Percentiles rank a stretch among this genome's conserved stretches.
Conservation (phyloP, 129 eudicot species). For the Arctium lappa region DNA sequence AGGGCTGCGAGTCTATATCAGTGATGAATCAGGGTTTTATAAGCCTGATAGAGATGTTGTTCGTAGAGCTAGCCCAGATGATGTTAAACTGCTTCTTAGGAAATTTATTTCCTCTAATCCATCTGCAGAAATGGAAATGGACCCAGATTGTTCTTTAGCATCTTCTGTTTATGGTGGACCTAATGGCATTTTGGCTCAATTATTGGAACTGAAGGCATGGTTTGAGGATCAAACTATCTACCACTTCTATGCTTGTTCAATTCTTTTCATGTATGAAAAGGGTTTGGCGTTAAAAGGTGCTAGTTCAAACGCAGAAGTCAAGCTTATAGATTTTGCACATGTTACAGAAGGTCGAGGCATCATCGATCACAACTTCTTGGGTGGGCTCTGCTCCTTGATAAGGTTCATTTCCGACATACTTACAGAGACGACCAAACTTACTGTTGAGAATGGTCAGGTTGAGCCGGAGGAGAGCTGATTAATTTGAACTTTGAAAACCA, state of each 20-base stretch:
- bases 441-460: conserved; percentile 9
- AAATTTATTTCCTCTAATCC: conserved; percentile 64
- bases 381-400: conserved; percentile 88
- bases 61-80: conserved; percentile 45
- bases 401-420: conserved; percentile 66
- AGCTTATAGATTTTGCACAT: conserved; percentile 89
- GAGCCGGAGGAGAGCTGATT: neutral
- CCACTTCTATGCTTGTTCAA: conserved; percentile 81
- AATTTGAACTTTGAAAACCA: conserved; percentile 5
- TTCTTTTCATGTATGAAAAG: conserved; percentile 63
- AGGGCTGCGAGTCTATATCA: conserved; percentile 52
- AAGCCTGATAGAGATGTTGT: conserved; percentile 52
- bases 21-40: conserved; percentile 51
- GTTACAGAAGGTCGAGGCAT: conserved; percentile 65
- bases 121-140: conserved; percentile 25
- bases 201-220: conserved; percentile 81
- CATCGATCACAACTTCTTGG: conserved; percentile 91
- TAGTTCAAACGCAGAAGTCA: conserved; percentile 47
- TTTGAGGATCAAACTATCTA: conserved; percentile 79
- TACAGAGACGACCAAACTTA: conserved; percentile 19
- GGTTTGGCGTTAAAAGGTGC: conserved; percentile 34
- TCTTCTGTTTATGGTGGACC: conserved; percentile 71
- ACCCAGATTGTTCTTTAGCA: conserved; percentile 60
- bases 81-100: conserved; percentile 48
- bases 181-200: conserved; percentile 68